phyloP scores from a whole-genome alignment of 1,284 basidiomycete species.

The Wolfiporia cocos region DNA sequence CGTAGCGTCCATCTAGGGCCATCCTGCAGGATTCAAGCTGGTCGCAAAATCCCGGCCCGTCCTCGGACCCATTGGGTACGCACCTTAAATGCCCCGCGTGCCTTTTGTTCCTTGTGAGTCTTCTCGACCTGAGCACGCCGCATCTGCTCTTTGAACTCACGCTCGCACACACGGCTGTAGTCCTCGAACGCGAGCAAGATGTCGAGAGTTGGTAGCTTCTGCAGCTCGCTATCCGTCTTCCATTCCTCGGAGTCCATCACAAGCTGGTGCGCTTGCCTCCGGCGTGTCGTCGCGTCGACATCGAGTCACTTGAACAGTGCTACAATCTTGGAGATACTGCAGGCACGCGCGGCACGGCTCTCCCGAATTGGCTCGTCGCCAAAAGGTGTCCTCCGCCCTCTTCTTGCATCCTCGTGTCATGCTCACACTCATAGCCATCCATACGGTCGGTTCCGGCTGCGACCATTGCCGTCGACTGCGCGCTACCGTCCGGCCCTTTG shows the following conservation, averaged over 20 bases:
- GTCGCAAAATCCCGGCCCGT: no score
- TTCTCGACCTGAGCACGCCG: conserved; percentile 77
- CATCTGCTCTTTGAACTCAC: conserved; percentile 83
- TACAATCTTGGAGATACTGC: conserved; percentile 76
- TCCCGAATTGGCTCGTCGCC: no score
- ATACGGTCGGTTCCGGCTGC: no score
- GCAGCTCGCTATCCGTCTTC: conserved; percentile 68
- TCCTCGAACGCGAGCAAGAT: conserved; percentile 90
- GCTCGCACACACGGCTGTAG: conserved; percentile 80
- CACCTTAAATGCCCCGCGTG: conserved; percentile 84
- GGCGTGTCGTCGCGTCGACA: conserved; percentile 85
- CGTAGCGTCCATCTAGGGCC: no score
- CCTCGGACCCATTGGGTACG: no score
- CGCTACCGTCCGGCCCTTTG: no score
- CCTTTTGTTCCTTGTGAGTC: conserved; percentile 77
- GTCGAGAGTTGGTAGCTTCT: conserved; percentile 80
- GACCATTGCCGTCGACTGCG: no score
- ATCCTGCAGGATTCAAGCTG: no score
- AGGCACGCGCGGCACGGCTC: conserved; percentile 63
- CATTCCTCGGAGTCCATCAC: conserved; percentile 77
- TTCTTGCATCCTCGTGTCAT: no score
- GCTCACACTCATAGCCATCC: no score
- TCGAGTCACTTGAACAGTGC: conserved; percentile 76
- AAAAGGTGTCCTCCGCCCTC: no score
- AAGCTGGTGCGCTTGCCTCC: conserved; percentile 76